Evolutionary conservation across 306 rosid species (phyloP).

Genomic region (Pyrus bretschneideri): DNA sequence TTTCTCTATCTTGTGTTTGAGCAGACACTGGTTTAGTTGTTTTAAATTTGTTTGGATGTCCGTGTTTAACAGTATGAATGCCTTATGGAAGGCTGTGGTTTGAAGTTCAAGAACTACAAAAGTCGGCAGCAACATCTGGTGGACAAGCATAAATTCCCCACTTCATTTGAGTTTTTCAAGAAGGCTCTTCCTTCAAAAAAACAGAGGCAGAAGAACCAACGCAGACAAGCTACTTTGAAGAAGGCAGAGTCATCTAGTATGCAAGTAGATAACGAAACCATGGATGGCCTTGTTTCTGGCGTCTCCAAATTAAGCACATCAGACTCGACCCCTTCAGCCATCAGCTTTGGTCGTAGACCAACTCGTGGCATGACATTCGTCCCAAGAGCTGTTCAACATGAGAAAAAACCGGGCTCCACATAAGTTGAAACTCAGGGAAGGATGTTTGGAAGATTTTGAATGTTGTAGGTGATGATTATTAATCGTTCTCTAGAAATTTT

Average conservation of each 20-base stretch:
- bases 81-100: conserved; percentile 78
- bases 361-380: conserved; percentile 58
- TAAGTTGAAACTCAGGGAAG: conserved; percentile 21
- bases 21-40: not conserved
- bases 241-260: conserved; percentile 39
- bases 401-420: conserved; percentile 35
- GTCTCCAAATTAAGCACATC: conserved; percentile 77
- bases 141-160: conserved; percentile 84
- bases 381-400: conserved; percentile 65
- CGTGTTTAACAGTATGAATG: conserved; percentile 65
- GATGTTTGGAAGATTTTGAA: not conserved
- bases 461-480: not conserved
- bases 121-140: conserved; percentile 83
- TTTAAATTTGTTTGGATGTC: not conserved
- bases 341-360: conserved; percentile 85
- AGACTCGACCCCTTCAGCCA: conserved; percentile 60
- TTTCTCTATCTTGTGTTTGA: not conserved
- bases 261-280: conserved; percentile 70
- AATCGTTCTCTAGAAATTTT: not conserved
- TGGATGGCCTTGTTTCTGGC: conserved; percentile 65
- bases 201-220: conserved; percentile 53
- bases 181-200: conserved; percentile 67
- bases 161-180: conserved; percentile 69
- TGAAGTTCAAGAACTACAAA: conserved; percentile 76
- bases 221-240: conserved; percentile 36